A percentile compares a stretch with the other conserved stretches of the same genome.
Conservation (phyloP, 176 grass and related monocot genomes). For the Ensete ventricosum region DNA sequence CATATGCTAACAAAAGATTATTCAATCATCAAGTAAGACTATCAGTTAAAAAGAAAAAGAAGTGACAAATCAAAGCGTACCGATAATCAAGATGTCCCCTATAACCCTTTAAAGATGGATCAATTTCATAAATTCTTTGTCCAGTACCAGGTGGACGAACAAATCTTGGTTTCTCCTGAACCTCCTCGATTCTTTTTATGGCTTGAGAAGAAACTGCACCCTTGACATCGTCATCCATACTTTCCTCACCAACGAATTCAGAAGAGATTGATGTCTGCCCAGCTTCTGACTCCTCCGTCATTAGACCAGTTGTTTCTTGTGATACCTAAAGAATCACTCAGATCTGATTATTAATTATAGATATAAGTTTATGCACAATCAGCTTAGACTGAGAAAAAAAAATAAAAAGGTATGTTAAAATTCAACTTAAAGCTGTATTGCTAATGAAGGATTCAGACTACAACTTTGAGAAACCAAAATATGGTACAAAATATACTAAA, state of each 20-base stretch:
- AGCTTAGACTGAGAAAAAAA: not conserved
- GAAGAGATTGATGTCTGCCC: not conserved
- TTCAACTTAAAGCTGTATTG: not conserved
- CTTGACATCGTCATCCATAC: conserved; percentile 16
- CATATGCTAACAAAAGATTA: not conserved
- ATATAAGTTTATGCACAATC: not conserved
- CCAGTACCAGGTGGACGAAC: conserved; percentile 41
- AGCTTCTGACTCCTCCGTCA: conserved; percentile 22
- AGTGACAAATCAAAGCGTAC: conserved; percentile 30
- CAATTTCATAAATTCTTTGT: conserved; percentile 69
- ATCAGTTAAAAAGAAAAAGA: not conserved
- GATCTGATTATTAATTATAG: not conserved
- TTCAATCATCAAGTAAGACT: not conserved
- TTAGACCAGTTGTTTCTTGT: conserved; percentile 4
- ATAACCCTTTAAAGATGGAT: conserved; percentile 43
- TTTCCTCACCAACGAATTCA: conserved; percentile 10
- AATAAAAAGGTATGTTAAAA: not conserved
- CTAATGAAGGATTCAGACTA: not conserved
- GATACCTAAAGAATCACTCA: not conserved
- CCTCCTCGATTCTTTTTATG: not conserved
- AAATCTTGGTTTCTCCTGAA: conserved; percentile 28
- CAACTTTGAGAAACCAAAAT: not conserved
- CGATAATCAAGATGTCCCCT: conserved; percentile 68
- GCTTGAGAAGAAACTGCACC: conserved; percentile 15
- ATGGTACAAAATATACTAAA: not conserved